These are phyloP conservation scores for Rhizopogon sp. DNA, from an alignment of 768 basidiomycete genomes.

Conservation along the genomic window DNA sequence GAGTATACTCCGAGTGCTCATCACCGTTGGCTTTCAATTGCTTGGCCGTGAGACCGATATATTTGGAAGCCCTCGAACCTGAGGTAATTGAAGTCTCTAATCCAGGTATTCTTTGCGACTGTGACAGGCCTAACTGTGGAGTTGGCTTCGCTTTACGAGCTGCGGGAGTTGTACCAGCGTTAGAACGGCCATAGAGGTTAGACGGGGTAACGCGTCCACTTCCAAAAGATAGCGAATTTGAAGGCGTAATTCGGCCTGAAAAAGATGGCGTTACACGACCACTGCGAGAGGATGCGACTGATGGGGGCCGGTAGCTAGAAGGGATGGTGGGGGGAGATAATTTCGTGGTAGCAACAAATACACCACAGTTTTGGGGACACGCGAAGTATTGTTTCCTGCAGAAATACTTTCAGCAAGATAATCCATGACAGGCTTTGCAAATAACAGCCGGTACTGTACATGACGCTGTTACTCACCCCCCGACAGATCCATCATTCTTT, in stretches of 20 bases:
- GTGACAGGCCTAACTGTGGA: slow-evolving; percentile 28
- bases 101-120: slow-evolving; percentile 19
- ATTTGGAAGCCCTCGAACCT: slow-evolving; percentile 82
- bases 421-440: background rate
- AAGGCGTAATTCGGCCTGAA: slow-evolving; percentile 43
- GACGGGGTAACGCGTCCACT: slow-evolving; percentile 58
- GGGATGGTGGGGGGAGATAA: slow-evolving; percentile 75
- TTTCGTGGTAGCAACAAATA: slow-evolving; percentile 83
- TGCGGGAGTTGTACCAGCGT: slow-evolving; percentile 33
- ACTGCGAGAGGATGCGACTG: slow-evolving; percentile 69
- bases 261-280: slow-evolving; percentile 40
- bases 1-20: slow-evolving; percentile 14
- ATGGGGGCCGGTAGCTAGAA: slow-evolving; percentile 58
- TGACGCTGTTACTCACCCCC: slow-evolving; percentile 55
- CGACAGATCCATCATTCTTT: slow-evolving; percentile 91
- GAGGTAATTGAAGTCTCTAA: slow-evolving; percentile 55
- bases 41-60: slow-evolving; percentile 79
- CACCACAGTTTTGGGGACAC: slow-evolving; percentile 83
- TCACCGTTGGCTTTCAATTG: slow-evolving; percentile 44
- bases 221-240: slow-evolving; percentile 28
- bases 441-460: background rate
- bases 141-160: slow-evolving; percentile 26
- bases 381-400: slow-evolving; percentile 76
- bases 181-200: slow-evolving; percentile 43
- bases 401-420: slow-evolving; percentile 5